Conservation (phyloP, 1,284 basidiomycete species). For the Austropuccinia psidii region DNA sequence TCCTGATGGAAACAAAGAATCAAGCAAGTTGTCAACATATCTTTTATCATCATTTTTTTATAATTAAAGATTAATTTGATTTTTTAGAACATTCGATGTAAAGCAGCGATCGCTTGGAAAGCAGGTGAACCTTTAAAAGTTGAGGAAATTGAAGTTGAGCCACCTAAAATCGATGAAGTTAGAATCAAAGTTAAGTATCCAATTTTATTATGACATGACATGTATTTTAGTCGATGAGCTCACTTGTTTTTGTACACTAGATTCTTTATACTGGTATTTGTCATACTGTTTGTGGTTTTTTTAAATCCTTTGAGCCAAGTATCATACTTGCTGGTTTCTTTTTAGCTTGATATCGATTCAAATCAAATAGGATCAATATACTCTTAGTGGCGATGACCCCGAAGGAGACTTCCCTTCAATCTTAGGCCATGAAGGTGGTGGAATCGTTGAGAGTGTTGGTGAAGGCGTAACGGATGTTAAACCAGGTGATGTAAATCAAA, state of each 20-base stretch:
- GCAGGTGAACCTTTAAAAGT: constrained; percentile 77
- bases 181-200: constrained; percentile 48
- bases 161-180: constrained; percentile 83
- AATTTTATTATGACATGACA: constrained; percentile 68
- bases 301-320: not conserved
- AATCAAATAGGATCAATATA: constrained; percentile 66
- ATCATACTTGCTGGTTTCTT: not conserved
- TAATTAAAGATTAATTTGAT: too few species aligned
- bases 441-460: constrained; percentile 75
- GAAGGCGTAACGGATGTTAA: constrained; percentile 82
- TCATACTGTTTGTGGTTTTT: constrained; percentile 71
- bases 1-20: not conserved
- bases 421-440: constrained; percentile 55
- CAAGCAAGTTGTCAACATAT: not conserved
- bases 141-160: constrained; percentile 87
- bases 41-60: too few species aligned
- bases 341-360: constrained; percentile 4
- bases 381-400: constrained; percentile 89
- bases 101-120: constrained; percentile 75
- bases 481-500: constrained; percentile 51
- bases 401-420: constrained; percentile 96
- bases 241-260: constrained; percentile 25
- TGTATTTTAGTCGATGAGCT: constrained; percentile 57
- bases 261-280: constrained; percentile 64
- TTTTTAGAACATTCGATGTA: constrained; percentile 67